Conservation (phyloP, 805 yeast species). For the Lipomyces yamadae region DNA sequence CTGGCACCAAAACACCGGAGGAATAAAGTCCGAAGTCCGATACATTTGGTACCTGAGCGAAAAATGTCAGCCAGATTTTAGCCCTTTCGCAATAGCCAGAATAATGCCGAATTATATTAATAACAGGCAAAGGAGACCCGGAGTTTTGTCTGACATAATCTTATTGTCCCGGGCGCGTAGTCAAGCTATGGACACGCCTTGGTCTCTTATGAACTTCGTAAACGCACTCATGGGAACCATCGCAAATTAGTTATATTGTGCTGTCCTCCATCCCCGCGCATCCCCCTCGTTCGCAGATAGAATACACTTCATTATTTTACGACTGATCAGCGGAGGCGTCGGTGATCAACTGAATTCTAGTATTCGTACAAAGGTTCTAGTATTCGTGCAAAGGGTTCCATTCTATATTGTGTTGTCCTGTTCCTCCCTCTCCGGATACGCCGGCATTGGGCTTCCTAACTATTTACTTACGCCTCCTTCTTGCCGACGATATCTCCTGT, state of each 20-base stretch:
- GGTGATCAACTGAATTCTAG: not conserved
- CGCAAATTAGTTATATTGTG: not conserved
- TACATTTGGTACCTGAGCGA: too few species aligned
- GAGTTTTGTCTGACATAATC: conserved; percentile 6
- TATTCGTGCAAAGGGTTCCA: not conserved
- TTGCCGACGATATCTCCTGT: not conserved
- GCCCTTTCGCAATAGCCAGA: not conserved
- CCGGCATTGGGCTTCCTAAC: not conserved
- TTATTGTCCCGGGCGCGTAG: not conserved
- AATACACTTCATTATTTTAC: not conserved
- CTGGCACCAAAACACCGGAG: too few species aligned
- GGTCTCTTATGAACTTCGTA: not conserved
- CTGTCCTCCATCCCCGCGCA: not conserved
- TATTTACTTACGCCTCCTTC: not conserved
- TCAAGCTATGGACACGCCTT: too few species aligned
- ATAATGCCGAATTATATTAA: not conserved
- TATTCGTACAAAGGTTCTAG: too few species aligned
- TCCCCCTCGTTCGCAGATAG: not conserved
- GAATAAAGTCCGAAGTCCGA: too few species aligned
- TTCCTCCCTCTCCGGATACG: not conserved
- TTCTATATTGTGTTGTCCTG: not conserved
- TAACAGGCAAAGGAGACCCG: not conserved
- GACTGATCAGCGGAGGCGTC: not conserved
- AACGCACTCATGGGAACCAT: not conserved
- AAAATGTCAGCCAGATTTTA: too few species aligned